Conservation (phyloP, 257 asterid species). For the Ocimum tenuiflorum region DNA sequence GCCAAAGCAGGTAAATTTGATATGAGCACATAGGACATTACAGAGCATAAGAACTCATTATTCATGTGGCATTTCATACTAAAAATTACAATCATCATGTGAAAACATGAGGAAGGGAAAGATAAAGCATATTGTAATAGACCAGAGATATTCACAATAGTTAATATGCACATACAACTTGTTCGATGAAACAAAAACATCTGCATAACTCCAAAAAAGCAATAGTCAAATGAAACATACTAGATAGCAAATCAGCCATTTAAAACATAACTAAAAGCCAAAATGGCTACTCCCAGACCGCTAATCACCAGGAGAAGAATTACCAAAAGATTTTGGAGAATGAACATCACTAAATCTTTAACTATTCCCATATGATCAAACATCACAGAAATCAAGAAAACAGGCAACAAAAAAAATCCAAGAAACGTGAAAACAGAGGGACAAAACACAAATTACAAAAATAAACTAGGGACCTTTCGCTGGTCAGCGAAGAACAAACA, state of each 20-base stretch:
- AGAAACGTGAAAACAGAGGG: neutral
- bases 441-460: constrained; percentile 3
- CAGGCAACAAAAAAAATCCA: neutral
- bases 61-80: constrained; percentile 3
- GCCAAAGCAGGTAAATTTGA: neutral
- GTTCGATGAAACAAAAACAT: neutral
- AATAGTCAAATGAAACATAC: neutral
- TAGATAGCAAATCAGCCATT: neutral
- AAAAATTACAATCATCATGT: neutral
- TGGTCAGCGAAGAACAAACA: constrained; percentile 5
- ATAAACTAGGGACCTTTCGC: constrained; percentile 6
- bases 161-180: constrained; percentile 1
- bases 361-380: constrained; percentile 9
- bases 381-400: neutral
- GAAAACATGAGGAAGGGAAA: neutral
- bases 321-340: constrained; percentile 10
- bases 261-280: constrained; percentile 3
- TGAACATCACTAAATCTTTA: neutral
- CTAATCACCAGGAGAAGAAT: neutral
- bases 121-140: neutral
- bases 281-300: neutral
- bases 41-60: neutral
- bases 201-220: neutral
- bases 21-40: neutral
- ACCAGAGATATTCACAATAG: neutral